A percentile compares a stretch with the other conserved stretches of the same genome.
phyloP scores from a whole-genome alignment of 306 rosid genomes.

The Prunus mongolica region DNA sequence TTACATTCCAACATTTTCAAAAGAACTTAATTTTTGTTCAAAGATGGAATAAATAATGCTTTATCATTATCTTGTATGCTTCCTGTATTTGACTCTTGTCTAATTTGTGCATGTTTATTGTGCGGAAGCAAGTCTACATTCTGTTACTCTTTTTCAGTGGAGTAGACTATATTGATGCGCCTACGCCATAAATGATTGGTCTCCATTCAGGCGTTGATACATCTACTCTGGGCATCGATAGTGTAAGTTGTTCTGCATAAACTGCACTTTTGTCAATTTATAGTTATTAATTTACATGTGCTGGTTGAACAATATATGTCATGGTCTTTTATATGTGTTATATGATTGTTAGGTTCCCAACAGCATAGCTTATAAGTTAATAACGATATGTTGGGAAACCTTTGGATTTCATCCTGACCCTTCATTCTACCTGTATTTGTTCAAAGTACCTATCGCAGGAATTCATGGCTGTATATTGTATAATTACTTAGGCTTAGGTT shows the following conservation, averaged over 20 bases:
- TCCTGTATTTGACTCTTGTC: slow-evolving; percentile 33
- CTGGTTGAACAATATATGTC: background rate
- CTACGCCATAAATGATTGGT: slow-evolving; percentile 99
- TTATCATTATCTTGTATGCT: slow-evolving; percentile 10
- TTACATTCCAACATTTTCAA: background rate
- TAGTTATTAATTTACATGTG: slow-evolving; percentile 11
- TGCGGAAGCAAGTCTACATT: slow-evolving; percentile 95
- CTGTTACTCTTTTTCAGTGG: slow-evolving; percentile 99
- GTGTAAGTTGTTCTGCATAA: slow-evolving; percentile 58
- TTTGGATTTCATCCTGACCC: background rate
- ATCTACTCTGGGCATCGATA: slow-evolving; percentile 70
- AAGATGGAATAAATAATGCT: slow-evolving; percentile 16
- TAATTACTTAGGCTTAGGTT: background rate
- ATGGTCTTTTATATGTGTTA: background rate
- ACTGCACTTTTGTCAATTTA: slow-evolving; percentile 9
- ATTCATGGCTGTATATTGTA: no score
- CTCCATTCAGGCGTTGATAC: slow-evolving; percentile 95
- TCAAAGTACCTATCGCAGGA: no score
- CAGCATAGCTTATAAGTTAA: background rate
- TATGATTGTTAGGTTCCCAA: background rate
- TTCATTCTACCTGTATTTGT: no score
- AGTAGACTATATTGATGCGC: slow-evolving; percentile 98
- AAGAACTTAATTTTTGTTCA: slow-evolving; percentile 9
- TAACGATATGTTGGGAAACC: background rate
- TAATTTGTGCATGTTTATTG: slow-evolving; percentile 49